Conservation (phyloP, 108 stramenopile genomes). For the Chaetoceros muelleri region DNA sequence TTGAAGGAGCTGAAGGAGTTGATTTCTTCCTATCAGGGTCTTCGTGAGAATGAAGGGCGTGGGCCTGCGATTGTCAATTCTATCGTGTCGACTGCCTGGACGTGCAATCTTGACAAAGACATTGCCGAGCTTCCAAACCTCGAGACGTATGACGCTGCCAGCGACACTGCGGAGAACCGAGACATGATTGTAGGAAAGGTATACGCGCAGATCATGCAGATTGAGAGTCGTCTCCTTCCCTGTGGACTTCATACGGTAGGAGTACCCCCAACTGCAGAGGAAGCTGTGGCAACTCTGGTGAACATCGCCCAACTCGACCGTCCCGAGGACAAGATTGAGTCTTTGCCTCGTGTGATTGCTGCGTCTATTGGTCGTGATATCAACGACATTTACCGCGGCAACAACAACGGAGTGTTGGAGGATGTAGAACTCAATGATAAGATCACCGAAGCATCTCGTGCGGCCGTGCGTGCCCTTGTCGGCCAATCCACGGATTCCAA, state of each 20-base stretch:
- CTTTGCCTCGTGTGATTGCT: constrained; percentile 89
- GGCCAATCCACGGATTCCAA: constrained; percentile 79
- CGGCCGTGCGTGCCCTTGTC: constrained; percentile 85
- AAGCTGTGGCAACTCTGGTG: constrained; percentile 91
- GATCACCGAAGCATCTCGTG: constrained; percentile 78
- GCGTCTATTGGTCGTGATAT: constrained; percentile 87
- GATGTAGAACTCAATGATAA: constrained; percentile 81
- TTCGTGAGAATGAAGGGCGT: constrained; percentile 89
- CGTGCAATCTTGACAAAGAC: constrained; percentile 95
- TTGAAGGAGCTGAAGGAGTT: constrained; percentile 94
- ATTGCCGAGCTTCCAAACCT: constrained; percentile 74
- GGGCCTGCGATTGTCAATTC: constrained; percentile 94
- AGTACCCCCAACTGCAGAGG: constrained; percentile 90
- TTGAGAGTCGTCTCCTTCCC: constrained; percentile 92
- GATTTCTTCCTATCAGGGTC: constrained; percentile 90
- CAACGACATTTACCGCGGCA: constrained; percentile 88
- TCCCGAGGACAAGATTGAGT: constrained; percentile 86
- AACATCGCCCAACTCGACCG: constrained; percentile 94
- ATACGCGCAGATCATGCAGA: constrained; percentile 93
- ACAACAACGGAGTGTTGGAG: constrained; percentile 81
- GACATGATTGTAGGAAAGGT: constrained; percentile 82
- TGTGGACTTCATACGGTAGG: constrained; percentile 95
- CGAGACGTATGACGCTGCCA: constrained; percentile 71
- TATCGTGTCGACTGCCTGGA: constrained; percentile 86
- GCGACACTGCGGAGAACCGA: constrained; percentile 70